Percentiles rank a stretch among this genome's conserved stretches.
Evolutionary conservation across 225 moss, liverwort and hornwort genomes (phyloP).

Genomic region (Polytrichum formosum): DNA sequence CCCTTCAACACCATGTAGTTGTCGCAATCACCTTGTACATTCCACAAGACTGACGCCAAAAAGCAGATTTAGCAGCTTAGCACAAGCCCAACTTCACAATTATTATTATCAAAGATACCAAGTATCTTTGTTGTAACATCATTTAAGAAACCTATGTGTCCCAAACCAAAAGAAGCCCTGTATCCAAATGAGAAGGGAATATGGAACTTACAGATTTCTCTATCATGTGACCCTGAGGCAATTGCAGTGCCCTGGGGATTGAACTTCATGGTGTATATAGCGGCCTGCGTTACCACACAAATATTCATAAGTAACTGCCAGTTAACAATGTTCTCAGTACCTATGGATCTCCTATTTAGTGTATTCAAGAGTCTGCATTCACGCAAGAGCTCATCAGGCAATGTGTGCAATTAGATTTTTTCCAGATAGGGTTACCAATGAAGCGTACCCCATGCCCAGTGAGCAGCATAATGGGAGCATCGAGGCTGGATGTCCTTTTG

Average conservation of each 20-base stretch:
- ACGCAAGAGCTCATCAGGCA: too few relatives aligned
- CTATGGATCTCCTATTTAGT: too few relatives aligned
- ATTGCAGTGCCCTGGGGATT: constrained; percentile 92
- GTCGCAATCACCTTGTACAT: constrained; percentile 81
- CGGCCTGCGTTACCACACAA: constrained; percentile 25
- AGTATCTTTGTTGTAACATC: too few relatives aligned
- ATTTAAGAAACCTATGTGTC: too few relatives aligned
- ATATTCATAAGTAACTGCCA: too few relatives aligned
- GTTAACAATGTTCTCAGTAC: too few relatives aligned
- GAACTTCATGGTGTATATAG: constrained; percentile 82
- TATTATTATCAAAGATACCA: too few relatives aligned
- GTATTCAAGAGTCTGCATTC: too few relatives aligned
- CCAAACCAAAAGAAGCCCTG: too few relatives aligned
- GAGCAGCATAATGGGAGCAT: constrained; percentile 93
- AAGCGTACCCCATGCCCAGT: constrained; percentile 71
- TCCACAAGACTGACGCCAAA: constrained; percentile 75
- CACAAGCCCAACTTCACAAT: too few relatives aligned
- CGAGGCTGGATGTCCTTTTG: constrained; percentile 84
- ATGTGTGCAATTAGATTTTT: too few relatives aligned
- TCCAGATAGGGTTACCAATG: neutral
- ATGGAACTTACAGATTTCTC: constrained; percentile 64
- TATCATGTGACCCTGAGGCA: constrained; percentile 93
- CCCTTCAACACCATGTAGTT: constrained; percentile 93
- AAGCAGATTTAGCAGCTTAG: neutral
- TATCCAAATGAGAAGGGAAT: too few relatives aligned